Conservation (phyloP, 108 stramenopile genomes). For the Schizochytrium sp. region DNA sequence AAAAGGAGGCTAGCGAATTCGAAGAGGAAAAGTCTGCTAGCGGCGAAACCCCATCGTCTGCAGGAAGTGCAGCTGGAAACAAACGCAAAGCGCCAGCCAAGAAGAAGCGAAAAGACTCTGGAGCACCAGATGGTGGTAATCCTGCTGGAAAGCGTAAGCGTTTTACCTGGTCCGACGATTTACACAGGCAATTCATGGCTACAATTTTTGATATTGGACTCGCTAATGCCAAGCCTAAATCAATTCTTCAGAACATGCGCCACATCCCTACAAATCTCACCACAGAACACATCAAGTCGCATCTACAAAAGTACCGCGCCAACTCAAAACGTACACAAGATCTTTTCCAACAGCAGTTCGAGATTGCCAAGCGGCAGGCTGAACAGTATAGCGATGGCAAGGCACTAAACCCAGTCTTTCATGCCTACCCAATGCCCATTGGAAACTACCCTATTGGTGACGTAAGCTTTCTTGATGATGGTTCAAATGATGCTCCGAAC, state of each 20-base stretch:
- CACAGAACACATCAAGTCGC: constrained; percentile 80
- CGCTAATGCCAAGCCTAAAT: constrained; percentile 75
- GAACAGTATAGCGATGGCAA: constrained; percentile 39
- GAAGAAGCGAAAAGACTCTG: not conserved
- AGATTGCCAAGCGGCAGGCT: constrained; percentile 40
- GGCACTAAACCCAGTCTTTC: constrained; percentile 34
- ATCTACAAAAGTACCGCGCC: constrained; percentile 79
- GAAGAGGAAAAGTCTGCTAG: not conserved
- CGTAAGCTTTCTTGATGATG: constrained; percentile 8
- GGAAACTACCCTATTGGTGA: constrained; percentile 53
- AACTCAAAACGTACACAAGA: constrained; percentile 72
- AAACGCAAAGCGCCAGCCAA: not conserved
- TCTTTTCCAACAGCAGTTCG: constrained; percentile 71
- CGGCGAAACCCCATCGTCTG: not conserved
- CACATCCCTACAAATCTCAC: constrained; percentile 69
- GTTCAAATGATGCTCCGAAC: not conserved
- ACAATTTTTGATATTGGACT: constrained; percentile 78
- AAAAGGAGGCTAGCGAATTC: not conserved
- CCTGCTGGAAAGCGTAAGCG: constrained; percentile 20
- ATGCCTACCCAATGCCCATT: constrained; percentile 43
- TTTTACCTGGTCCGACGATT: constrained; percentile 55
- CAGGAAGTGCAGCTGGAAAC: too few relatives aligned
- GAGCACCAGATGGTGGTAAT: constrained; percentile 7
- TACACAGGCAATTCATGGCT: constrained; percentile 59
- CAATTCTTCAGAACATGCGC: constrained; percentile 74